Evolutionary conservation across 169 alveolate genomes (phyloP).

Genomic region (Cryptosporidium viatorum): DNA sequence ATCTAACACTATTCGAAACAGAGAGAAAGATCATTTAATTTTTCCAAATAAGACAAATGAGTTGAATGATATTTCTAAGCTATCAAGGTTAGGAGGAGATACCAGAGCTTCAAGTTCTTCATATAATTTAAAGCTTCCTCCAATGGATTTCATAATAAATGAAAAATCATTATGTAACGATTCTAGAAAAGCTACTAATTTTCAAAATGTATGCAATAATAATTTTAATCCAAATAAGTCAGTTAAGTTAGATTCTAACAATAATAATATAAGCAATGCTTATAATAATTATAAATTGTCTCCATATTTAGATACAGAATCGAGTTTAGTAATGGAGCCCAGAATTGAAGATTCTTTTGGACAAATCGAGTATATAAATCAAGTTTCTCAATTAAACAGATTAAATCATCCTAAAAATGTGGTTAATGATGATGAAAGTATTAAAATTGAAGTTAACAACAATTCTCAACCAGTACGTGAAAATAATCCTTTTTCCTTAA

Average conservation of each 20-base stretch:
- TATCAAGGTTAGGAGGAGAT: not conserved
- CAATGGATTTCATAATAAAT: conserved; percentile 56
- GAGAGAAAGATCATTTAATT: not conserved
- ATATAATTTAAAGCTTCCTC: conserved; percentile 47
- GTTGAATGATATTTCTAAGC: not conserved
- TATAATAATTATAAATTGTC: not conserved
- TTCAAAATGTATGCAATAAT: too few relatives aligned
- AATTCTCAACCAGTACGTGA: not conserved
- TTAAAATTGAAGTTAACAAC: not conserved
- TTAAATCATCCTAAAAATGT: not conserved
- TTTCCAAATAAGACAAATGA: conserved; percentile 10
- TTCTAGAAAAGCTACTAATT: not conserved
- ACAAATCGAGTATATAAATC: not conserved
- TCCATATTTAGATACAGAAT: not conserved
- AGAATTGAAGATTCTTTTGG: not conserved
- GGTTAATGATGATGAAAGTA: not conserved
- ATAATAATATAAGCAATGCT: not conserved
- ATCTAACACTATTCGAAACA: not conserved
- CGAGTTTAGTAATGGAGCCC: not conserved
- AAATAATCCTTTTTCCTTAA: not conserved
- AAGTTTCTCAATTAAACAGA: not conserved
- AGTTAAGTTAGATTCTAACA: not conserved
- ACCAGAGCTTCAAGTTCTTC: not conserved
- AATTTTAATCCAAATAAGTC: not conserved
- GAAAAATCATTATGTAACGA: not conserved